Evolutionary conservation across 345 rosid species (phyloP).

Genomic region (Bretschneidera sinensis): DNA sequence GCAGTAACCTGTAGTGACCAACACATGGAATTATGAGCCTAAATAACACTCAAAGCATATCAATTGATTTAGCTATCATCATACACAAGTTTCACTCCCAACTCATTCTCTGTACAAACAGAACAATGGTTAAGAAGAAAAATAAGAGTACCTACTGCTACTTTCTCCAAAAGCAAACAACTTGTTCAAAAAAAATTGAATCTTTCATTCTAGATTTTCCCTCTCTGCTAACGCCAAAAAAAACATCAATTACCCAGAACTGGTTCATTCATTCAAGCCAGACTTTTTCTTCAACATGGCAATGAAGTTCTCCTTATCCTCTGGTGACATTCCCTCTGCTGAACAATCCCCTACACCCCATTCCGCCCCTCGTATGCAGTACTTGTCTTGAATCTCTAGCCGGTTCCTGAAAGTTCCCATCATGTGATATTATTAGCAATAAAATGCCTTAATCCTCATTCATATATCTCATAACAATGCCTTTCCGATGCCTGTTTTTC

Average conservation of each 20-base stretch:
- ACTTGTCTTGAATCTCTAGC: constrained; percentile 62
- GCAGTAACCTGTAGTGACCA: no score
- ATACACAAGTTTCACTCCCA: background rate
- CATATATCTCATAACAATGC: background rate
- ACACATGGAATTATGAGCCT: no score
- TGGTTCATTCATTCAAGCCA: constrained; percentile 27
- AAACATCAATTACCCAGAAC: no score
- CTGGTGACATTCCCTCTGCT: constrained; percentile 68
- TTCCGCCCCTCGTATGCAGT: constrained; percentile 87
- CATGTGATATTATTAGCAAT: no score
- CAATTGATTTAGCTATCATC: no score
- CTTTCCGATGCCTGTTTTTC: background rate
- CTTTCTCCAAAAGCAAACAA: no score
- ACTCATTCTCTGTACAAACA: background rate
- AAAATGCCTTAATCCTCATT: no score
- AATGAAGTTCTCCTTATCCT: constrained; percentile 76
- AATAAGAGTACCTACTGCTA: no score
- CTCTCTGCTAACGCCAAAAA: no score
- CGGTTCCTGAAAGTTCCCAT: constrained; percentile 44
- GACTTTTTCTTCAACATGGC: constrained; percentile 65
- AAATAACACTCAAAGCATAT: no score
- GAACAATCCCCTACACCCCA: constrained; percentile 99
- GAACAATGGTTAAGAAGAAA: background rate
- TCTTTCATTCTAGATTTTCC: no score
- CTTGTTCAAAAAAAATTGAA: no score